Evolutionary conservation across 2,329 filamentous ascomycete genomes (phyloP), one percentile per base, ranked within the genome.

Genomic region (Pseudogymnoascus sp.): DNA sequence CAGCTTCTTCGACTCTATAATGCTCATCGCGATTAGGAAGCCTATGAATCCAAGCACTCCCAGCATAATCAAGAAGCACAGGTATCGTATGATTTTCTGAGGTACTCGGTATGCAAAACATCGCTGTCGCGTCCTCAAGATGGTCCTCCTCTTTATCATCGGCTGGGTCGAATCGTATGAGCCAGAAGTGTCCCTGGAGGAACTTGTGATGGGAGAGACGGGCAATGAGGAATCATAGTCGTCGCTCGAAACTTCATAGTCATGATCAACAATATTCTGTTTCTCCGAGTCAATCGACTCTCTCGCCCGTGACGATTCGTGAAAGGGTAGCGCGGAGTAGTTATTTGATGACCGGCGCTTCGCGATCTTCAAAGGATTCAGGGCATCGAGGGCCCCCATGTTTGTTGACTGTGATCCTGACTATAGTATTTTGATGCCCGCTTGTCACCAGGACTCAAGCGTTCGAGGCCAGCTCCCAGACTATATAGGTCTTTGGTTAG

Each of bases 31-130:
- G 61, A 91, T 83, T 36, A 97, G 80, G 63, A 83, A 86, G 64
- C 91, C 76, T 64, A 96, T 88, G 76, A 97, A 91, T 47, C 96
- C 72, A 4, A 95, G 68, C 13, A 96, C 82, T 0, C 85, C 83
- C 2, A 83, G 80, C 57, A 90, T 83, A 62, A 96, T 78, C 3
- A 82, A 83, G 60, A 93, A 78, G 67, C 91, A 91, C 63, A 96
- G 84, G 73, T 89, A 96, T 69, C 91, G 83, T 63, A 90, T 86
- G 64, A 95, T 84, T 66, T 82, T 88, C 71, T 87, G 86, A 6
- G 89, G 90, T 44, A 93, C 76, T 62, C 67, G 68, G 61, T 72
- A 69, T 31, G 47, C 47, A 53, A 53, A 53, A 53, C 47, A 53
- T 53, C 47, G 47, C 11, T 53, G 47, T 31, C 47, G 47, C n/a